A percentile compares a stretch with the other conserved stretches of the same genome.
Evolutionary conservation across 2,329 filamentous ascomycete genomes (phyloP).

Genomic region (Pseudogymnoascus sp.): DNA sequence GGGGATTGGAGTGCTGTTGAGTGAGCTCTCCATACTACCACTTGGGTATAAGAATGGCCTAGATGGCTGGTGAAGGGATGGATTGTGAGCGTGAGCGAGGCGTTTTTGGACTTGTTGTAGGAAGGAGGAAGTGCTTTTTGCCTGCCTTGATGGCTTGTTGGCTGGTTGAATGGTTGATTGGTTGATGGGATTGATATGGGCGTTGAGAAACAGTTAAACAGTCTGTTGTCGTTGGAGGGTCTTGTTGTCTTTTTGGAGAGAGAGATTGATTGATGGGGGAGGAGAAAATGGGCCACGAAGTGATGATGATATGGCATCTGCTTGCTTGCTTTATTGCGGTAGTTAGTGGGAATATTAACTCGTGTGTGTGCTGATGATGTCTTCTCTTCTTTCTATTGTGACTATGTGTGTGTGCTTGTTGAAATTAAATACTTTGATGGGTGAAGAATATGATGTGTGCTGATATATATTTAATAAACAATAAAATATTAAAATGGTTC

Average conservation of each 20-base stretch:
- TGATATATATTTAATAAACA: too few relatives aligned
- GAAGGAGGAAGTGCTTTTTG: neutral
- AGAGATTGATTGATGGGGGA: neutral
- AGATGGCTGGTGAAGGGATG: neutral
- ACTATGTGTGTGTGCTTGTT: neutral
- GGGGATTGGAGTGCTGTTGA: neutral
- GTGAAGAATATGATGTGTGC: too few relatives aligned
- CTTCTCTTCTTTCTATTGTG: neutral
- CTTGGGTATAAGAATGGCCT: neutral
- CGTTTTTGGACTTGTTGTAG: neutral
- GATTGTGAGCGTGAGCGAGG: neutral
- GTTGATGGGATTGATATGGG: neutral
- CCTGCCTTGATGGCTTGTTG: neutral
- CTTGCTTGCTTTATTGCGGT: neutral
- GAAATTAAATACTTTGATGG: neutral
- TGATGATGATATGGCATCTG: neutral
- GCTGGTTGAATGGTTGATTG: neutral
- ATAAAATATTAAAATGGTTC: too few relatives aligned
- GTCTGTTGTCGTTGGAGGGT: neutral
- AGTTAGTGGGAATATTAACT: neutral
- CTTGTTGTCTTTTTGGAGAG: neutral
- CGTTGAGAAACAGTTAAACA: neutral
- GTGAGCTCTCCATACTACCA: neutral
- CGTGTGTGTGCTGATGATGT: neutral
- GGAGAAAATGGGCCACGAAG: neutral